Percentiles rank a stretch among this genome's conserved stretches.
Evolutionary conservation across 208 protist genomes (phyloP).

Genomic region (Leishmania gerbilli): DNA sequence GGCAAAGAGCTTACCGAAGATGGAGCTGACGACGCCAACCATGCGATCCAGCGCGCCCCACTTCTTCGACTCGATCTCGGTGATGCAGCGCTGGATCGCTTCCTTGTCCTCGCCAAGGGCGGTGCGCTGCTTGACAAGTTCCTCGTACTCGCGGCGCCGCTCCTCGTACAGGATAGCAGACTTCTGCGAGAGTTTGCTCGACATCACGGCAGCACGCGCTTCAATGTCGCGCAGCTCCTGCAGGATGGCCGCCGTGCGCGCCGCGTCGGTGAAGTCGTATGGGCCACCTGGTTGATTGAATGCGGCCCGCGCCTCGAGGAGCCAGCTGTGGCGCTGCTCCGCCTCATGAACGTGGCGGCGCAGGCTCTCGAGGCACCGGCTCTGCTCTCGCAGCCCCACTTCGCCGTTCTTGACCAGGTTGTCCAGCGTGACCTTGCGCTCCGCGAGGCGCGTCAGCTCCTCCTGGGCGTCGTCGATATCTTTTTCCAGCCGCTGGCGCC

Average conservation of each 20-base stretch:
- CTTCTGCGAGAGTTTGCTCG: slow-evolving; percentile 92
- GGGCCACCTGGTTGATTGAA: slow-evolving; percentile 49
- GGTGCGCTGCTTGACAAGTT: slow-evolving; percentile 95
- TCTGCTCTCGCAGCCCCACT: slow-evolving; percentile 67
- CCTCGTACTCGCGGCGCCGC: slow-evolving; percentile 96
- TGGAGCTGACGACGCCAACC: slow-evolving; percentile 94
- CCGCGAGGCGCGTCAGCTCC: slow-evolving; percentile 63
- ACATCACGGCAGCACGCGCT: slow-evolving; percentile 67
- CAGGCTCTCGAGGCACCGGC: slow-evolving; percentile 56
- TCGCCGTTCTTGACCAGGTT: slow-evolving; percentile 77
- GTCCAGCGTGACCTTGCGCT: slow-evolving; percentile 63
- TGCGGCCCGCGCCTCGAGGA: slow-evolving; percentile 41
- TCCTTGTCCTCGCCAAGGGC: slow-evolving; percentile 96
- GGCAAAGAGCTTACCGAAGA: slow-evolving; percentile 98
- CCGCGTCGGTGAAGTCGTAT: slow-evolving; percentile 73
- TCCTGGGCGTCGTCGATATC: slow-evolving; percentile 83
- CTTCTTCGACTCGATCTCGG: slow-evolving; percentile 98
- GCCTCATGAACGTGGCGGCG: slow-evolving; percentile 53
- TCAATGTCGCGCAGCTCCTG: slow-evolving; percentile 79
- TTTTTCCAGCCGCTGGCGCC: slow-evolving; percentile 62
- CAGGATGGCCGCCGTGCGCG: slow-evolving; percentile 63
- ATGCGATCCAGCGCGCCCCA: slow-evolving; percentile 96
- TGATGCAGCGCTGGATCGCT: slow-evolving; percentile 96
- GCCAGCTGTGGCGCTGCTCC: slow-evolving; percentile 65
- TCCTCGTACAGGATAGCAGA: slow-evolving; percentile 95